phyloP scores from a whole-genome alignment of 768 basidiomycete species.

The Auriculariales sp. region DNA sequence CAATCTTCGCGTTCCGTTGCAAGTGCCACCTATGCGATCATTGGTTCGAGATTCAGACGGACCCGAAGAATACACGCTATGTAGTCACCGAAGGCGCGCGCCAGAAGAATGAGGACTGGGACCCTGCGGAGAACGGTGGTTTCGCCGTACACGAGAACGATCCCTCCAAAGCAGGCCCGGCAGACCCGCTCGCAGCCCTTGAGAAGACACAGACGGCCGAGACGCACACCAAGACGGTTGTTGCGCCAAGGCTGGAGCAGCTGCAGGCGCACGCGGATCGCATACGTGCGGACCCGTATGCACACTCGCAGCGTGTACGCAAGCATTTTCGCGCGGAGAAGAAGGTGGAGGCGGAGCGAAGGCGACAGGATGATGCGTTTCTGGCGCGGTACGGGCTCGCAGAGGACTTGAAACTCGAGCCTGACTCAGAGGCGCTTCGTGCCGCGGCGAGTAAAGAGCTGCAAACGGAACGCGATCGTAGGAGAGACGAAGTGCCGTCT shows the following conservation, averaged over 20 bases:
- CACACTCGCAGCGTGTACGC: conserved; percentile 57
- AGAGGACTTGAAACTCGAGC: conserved; percentile 43
- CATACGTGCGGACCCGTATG: conserved; percentile 76
- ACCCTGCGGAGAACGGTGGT: conserved; percentile 91
- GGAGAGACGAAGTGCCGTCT: conserved; percentile 22
- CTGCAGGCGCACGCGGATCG: conserved; percentile 65
- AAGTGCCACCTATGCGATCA: conserved; percentile 93
- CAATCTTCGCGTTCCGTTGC: conserved; percentile 89
- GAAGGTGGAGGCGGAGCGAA: conserved; percentile 56
- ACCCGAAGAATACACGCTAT: conserved; percentile 95
- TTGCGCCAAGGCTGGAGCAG: conserved; percentile 67
- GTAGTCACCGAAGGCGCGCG: conserved; percentile 87
- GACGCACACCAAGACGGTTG: conserved; percentile 53
- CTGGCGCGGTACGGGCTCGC: conserved; percentile 69
- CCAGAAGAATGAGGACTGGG: conserved; percentile 92
- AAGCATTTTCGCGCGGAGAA: conserved; percentile 81
- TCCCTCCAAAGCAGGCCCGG: conserved; percentile 34
- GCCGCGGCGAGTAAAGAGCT: conserved; percentile 52
- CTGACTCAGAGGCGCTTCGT: conserved; percentile 44
- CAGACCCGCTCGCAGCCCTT: conserved; percentile 74
- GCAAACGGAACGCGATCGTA: conserved; percentile 34
- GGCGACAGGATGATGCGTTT: conserved; percentile 53
- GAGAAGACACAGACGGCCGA: conserved; percentile 81
- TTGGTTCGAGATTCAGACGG: conserved; percentile 98
- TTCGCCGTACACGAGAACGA: conserved; percentile 81